Conservation (phyloP, 1,284 basidiomycete genomes). For the Microbotryum lychnidis-dioicae region DNA sequence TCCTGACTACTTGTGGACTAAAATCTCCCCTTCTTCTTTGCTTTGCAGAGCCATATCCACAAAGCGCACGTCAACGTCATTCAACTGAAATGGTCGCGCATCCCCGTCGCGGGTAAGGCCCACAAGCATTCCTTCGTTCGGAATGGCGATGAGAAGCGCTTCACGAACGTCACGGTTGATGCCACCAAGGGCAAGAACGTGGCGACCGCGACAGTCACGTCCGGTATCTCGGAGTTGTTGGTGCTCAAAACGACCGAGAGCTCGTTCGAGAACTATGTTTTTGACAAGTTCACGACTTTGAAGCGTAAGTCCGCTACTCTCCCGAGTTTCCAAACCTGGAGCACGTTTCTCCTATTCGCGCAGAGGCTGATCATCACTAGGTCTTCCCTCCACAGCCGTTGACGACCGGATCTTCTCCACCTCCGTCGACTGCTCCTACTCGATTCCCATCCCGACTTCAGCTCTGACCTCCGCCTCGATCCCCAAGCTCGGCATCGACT, state of each 20-base stretch:
- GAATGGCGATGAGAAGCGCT: slow-evolving; percentile 81
- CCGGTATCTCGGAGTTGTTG: slow-evolving; percentile 64
- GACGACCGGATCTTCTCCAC: slow-evolving; percentile 84
- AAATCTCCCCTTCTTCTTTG: too few relatives aligned
- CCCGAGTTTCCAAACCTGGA: not conserved
- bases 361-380: slow-evolving; percentile 7
- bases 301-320: slow-evolving; percentile 1
- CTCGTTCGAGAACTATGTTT: slow-evolving; percentile 70
- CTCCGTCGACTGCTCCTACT: slow-evolving; percentile 63
- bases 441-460: slow-evolving; percentile 48
- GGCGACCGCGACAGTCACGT: slow-evolving; percentile 53
- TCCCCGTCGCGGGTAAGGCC: slow-evolving; percentile 48
- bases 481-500: slow-evolving; percentile 45
- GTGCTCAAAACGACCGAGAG: slow-evolving; percentile 87
- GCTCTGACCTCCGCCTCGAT: slow-evolving; percentile 46
- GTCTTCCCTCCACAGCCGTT: slow-evolving; percentile 47
- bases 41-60: slow-evolving; percentile 37
- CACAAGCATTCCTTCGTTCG: slow-evolving; percentile 79
- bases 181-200: slow-evolving; percentile 26
- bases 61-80: slow-evolving; percentile 69
- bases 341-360: not conserved
- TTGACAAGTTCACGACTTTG: slow-evolving; percentile 83
- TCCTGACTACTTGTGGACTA: not conserved
- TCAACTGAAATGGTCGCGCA: slow-evolving; percentile 77
- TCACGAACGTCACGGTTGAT: slow-evolving; percentile 56